Conservation (phyloP, 148 eudicot species). For the Camellia japonica region DNA sequence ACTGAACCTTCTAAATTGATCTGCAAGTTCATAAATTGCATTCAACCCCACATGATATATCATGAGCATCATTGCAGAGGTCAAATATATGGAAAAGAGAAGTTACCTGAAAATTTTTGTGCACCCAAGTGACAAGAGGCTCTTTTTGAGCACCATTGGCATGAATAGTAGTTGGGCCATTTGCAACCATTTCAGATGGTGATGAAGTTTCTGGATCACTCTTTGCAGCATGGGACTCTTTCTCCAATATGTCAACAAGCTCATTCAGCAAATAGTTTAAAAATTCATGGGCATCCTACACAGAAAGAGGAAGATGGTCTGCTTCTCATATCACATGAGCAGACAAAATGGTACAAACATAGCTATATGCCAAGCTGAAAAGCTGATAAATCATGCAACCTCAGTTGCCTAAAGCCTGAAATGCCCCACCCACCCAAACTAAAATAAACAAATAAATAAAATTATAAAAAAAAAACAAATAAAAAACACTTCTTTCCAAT, state of each 20-base stretch:
- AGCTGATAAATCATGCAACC: background rate
- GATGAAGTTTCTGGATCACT: conserved; percentile 39
- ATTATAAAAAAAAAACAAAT: too few species aligned
- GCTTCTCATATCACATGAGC: background rate
- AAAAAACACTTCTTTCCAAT: too few species aligned
- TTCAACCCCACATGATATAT: background rate
- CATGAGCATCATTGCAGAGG: conserved; percentile 7
- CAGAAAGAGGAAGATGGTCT: conserved; percentile 7
- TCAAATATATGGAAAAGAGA: background rate
- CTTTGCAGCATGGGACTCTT: conserved; percentile 58
- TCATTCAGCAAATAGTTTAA: conserved; percentile 83
- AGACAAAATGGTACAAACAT: conserved; percentile 7
- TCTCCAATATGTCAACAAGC: conserved; percentile 89
- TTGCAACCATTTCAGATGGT: conserved; percentile 44
- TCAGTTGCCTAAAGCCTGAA: background rate
- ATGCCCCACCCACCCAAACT: too few species aligned
- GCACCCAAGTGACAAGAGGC: conserved; percentile 79
- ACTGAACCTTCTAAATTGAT: background rate
- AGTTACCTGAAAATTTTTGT: conserved; percentile 76
- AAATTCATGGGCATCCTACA: conserved; percentile 92
- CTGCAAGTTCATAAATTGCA: background rate
- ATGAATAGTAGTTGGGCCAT: conserved; percentile 45
- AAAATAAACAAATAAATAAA: too few species aligned
- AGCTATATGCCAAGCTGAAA: background rate
- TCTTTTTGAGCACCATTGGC: conserved; percentile 47